Evolutionary conservation across 257 asterid species (phyloP), one percentile per base, ranked within the genome.

Genomic region (Verbena officinalis): DNA sequence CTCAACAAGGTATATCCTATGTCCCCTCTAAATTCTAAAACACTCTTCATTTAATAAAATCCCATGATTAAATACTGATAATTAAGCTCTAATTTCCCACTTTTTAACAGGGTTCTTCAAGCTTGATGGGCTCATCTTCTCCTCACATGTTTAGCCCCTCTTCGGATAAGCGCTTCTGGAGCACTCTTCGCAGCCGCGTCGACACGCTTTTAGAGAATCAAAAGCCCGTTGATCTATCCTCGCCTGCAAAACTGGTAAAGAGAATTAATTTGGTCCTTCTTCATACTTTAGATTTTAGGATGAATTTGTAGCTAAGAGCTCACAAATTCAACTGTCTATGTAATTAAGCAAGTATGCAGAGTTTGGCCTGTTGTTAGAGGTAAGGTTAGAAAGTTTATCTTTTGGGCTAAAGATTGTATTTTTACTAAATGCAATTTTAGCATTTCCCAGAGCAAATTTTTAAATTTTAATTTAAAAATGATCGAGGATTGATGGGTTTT

Each of bases 121-220:
- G 73, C 53, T 70, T 55, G 55, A 72, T 69, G 76, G 75, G 44
- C 19, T 68, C 86, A 45, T 81, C 88, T 34, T 72, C 95, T 54
- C 71, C 86, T 39, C 72, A 64, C 1, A 14, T 65, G 62, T 75
- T 72, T 74, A 91, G 95, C 58, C 95, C 97, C 1, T 78, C 90
- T 21, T 84, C 97, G 13, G 97, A 93, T 56, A 77, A 81, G 81
- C 87, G 87, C 31, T 85, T 76, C 65, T 90, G 99, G 99, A 87
- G 96, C 82, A 57, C 80, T 22, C 95, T 93, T 6, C 83, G 80
- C 20, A 80, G 78, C 81, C 83, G 97, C 8, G 74, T 84, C 30
- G 96, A 93, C 45, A 64, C 80, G 11, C 81, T 87, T 9, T 79
- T 87, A 4, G 95, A 90, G 79, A 80, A 80, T 69, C 81, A 77